Evolutionary conservation across 2,329 filamentous ascomycete species (phyloP), one percentile per base, ranked within the genome.

Genomic region (Drechslerella coelobrocha): DNA sequence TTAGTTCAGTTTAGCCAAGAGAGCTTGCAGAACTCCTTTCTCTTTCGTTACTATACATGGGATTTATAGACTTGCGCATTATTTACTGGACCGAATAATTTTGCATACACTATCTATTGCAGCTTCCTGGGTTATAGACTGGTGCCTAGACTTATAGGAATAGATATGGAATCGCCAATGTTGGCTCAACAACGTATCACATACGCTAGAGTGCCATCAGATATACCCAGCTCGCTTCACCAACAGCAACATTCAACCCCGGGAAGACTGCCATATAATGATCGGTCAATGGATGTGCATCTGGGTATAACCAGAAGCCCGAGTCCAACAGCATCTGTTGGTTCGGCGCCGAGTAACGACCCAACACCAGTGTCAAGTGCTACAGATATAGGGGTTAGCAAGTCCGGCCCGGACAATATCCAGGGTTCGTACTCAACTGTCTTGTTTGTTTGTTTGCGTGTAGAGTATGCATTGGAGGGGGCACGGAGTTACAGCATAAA

Each of bases 351-450:
- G 6, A 45, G 41, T n/a, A 41, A 29, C 23, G 41, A 27, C 19
- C 26, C 45, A 53, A 53, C 45, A 34, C n/a, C 53, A 45, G 9
- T 31, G 31, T 47, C 37, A 34, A 59, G 21, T 26, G 23, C 61
- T 39, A 7, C 34, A 10, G 43, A 31, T 29, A 43, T 48, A 55
- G 47, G 27, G 34, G 47, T 39, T 23, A 54, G 53, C 23, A 48
- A 45, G 27, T 54, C 45, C 6, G 54, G 41, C 26, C 59, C 52
- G n/a, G 21, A 48, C n/a, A 51, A 41, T 26, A 54, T 50, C 26
- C 54, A 50, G 29, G 66, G 66, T 71, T 55, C 6, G 66, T 71
- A 53, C 19, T n/a, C 39, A 9, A 31, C n/a, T 19, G 12, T n/a
- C 21, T 39, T 8, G n/a, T 17, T 14, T 57, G 14, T 24, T 29